phyloP scores from a whole-genome alignment of 371 early-diverging fungal genomes.

The Encephalitozoon cuniculi region DNA sequence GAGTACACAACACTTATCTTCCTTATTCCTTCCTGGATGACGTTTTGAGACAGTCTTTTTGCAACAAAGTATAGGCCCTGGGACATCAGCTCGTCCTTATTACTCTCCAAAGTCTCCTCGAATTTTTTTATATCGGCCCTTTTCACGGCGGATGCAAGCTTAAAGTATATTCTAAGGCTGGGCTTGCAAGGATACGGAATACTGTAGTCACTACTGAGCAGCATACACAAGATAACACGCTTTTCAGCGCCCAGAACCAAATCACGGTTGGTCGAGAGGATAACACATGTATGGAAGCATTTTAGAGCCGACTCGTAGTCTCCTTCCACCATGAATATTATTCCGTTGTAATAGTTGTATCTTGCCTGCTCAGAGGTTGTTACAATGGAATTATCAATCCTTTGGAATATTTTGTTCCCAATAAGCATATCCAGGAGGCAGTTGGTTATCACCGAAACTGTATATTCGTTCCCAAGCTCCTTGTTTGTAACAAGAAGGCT shows the following conservation, averaged over 20 bases:
- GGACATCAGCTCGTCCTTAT: slow-evolving; percentile 3
- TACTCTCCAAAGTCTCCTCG: slow-evolving; percentile 10
- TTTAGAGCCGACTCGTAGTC: slow-evolving; percentile 20
- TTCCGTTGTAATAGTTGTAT: slow-evolving; percentile 42
- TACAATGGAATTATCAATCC: neutral
- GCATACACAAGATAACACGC: slow-evolving; percentile 33
- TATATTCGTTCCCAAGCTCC: slow-evolving; percentile 35
- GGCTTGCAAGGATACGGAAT: slow-evolving; percentile 16
- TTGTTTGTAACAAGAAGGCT: slow-evolving; percentile 20
- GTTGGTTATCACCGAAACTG: slow-evolving; percentile 29
- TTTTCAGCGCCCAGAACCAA: neutral
- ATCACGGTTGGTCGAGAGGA: slow-evolving; percentile 5
- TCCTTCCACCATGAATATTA: slow-evolving; percentile 32
- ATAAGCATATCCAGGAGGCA: slow-evolving; percentile 32
- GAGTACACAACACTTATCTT: slow-evolving; percentile 31
- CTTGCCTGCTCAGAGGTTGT: slow-evolving; percentile 17
- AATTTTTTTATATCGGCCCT: slow-evolving; percentile 21
- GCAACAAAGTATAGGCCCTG: slow-evolving; percentile 34
- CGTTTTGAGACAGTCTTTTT: slow-evolving; percentile 27
- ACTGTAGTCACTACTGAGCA: slow-evolving; percentile 27
- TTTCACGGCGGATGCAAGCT: slow-evolving; percentile 27
- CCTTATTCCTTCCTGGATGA: slow-evolving; percentile 46
- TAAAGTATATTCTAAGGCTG: slow-evolving; percentile 27
- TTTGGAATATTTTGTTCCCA: slow-evolving; percentile 24
- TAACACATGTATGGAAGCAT: slow-evolving; percentile 13